A percentile compares a stretch with the other conserved stretches of the same genome.
Conservation (phyloP, 352 stramenopile species). For the Globisporangium irregulare region DNA sequence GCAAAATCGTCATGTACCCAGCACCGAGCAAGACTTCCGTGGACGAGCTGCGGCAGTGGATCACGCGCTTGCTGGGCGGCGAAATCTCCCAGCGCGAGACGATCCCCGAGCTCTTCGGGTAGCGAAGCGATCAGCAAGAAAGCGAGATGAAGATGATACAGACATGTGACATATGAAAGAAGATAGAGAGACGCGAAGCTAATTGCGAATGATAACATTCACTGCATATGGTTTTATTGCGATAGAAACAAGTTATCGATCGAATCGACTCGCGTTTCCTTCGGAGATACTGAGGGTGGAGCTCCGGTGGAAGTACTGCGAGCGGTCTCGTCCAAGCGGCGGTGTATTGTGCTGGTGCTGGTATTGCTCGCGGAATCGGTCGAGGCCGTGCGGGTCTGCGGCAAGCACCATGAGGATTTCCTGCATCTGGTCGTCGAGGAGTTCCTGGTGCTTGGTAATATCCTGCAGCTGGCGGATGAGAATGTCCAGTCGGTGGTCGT, state of each 20-base stretch:
- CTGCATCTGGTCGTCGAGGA: conserved; percentile 30
- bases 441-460: conserved; percentile 30
- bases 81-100: conserved; percentile 52
- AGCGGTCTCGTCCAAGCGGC: conserved; percentile 25
- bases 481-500: conserved; percentile 19
- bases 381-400: conserved; percentile 2
- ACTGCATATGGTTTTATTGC: neutral
- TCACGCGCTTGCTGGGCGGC: conserved; percentile 54
- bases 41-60: conserved; percentile 55
- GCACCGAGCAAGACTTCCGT: conserved; percentile 16
- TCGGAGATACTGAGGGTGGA: neutral
- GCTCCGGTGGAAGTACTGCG: conserved; percentile 19
- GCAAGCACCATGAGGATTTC: conserved; percentile 19
- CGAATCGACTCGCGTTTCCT: neutral
- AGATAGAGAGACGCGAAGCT: conserved; percentile 1
- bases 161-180: conserved; percentile 10
- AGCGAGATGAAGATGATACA: conserved; percentile 15
- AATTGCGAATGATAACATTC: neutral
- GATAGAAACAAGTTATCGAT: neutral
- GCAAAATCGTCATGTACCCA: conserved; percentile 54
- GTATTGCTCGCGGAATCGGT: conserved; percentile 36
- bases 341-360: conserved; percentile 24
- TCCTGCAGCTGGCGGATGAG: conserved; percentile 30
- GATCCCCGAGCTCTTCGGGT: conserved; percentile 36
- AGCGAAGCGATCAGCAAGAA: neutral